Base-by-base conservation (phyloP, 768 basidiomycete species). In the Calocybe cyanea region DNA sequence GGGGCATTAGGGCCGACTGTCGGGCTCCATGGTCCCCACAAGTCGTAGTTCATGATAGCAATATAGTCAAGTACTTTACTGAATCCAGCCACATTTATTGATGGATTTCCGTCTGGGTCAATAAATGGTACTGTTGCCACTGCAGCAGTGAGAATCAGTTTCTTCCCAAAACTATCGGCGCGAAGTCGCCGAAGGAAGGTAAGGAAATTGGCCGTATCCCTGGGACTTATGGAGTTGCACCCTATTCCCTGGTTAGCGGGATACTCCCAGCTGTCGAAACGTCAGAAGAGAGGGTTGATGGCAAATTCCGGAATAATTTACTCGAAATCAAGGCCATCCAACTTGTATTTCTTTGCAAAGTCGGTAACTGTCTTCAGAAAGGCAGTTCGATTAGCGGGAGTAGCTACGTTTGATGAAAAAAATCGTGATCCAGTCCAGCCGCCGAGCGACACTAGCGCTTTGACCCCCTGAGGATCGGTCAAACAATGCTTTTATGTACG, bases 1-100 rank as follows among this genome's bases (percentile, higher is more conserved):
- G 94, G 92, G 3, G 93, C 83, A 63, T 94, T 95, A 9, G 94
- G 86, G 1, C 93, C 94, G 36, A 82, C 71, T 45, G 80, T 61
- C 55, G 70, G 61, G 62, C 75, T 80, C 77, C 81, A 86, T 4
- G 76, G 63, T 21, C 83, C 81, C 65, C 71, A 83, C 37, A 87
- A 59, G 49, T 86, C 85, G 58, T 87, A 87, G 65, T 84, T 83
- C 85, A 87, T 86, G 54, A 76, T 60, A 17, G 65, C 63, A 18
- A 77, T 63, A 53, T 61, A 75, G 57, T 75, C 64, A 3, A 96
- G 75, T 14, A 85, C 78, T 5, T 77, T 59, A 2, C 84, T 85
- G 56, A 93, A 94, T 0, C 54, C 80, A 11, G 81, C 75, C n/a
- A 92, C 83, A 57, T 90, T 73, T 8, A 66, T 62, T 47, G 80